These are phyloP conservation scores for Primulina huaijiensis DNA, from an alignment of 257 asterid species.

Conservation along the genomic window DNA sequence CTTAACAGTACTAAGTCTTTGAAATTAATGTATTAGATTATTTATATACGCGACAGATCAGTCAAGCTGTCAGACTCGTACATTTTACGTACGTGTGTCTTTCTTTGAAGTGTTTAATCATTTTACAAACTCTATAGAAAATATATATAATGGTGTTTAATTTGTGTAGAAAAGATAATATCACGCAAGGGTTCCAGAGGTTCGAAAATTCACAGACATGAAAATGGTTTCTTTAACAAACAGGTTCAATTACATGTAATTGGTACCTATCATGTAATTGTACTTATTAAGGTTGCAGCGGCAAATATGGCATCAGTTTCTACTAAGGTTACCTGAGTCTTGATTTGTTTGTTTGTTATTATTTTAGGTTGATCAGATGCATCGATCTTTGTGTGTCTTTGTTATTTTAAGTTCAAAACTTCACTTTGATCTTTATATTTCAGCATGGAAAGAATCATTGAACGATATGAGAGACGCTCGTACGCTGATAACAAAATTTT, in stretches of 20 bases:
- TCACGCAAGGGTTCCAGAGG: background rate
- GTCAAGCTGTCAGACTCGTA: background rate
- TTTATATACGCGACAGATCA: background rate
- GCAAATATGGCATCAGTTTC: too few species aligned
- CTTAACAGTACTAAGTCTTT: background rate
- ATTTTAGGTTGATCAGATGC: background rate
- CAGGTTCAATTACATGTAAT: background rate
- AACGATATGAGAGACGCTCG: slow-evolving; percentile 54
- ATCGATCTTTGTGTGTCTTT: background rate
- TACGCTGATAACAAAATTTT: slow-evolving; percentile 38
- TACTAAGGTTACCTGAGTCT: background rate
- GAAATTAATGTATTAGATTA: background rate
- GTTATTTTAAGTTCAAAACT: background rate
- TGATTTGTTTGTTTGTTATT: background rate
- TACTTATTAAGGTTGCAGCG: too few species aligned
- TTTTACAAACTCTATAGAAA: background rate
- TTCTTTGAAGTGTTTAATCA: too few species aligned
- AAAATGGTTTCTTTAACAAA: background rate
- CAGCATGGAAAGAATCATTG: slow-evolving; percentile 64
- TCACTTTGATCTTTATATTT: slow-evolving; percentile 20
- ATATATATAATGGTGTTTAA: background rate
- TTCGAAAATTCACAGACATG: background rate
- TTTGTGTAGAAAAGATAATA: too few species aligned
- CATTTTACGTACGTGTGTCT: background rate
- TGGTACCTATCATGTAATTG: too few species aligned